Evolutionary conservation across 75 land plant species (phyloP).

Genomic region (Gnetum montanum): DNA sequence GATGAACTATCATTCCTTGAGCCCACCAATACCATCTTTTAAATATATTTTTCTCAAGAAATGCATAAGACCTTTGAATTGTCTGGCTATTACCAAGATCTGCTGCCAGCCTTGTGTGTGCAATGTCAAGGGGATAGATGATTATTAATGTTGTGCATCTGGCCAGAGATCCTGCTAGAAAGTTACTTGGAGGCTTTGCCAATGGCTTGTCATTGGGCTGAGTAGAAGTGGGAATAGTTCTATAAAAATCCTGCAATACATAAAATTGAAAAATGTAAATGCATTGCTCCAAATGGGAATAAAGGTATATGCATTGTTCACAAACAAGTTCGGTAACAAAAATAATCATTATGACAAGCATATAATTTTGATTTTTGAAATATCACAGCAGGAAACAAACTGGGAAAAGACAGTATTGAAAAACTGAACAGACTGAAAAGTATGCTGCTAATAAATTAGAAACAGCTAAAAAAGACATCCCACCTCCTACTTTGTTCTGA

Average conservation of each 20-base stretch:
- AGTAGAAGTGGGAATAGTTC: conserved; percentile 36
- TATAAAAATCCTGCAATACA: conserved; percentile 87
- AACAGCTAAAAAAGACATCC: no score
- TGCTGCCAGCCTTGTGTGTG: conserved; percentile 92
- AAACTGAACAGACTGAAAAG: no score
- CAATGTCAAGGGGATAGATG: conserved; percentile 95
- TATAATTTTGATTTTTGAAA: no score
- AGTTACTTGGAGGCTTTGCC: conserved; percentile 54
- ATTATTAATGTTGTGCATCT: conserved; percentile 84
- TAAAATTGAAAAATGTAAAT: no score
- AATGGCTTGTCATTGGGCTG: conserved; percentile 18
- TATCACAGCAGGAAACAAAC: no score
- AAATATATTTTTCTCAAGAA: conserved; percentile 66
- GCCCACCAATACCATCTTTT: conserved; percentile 73
- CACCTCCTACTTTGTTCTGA: no score
- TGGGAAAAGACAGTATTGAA: no score
- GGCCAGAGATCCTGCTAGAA: conserved; percentile 79
- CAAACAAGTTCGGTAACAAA: no score
- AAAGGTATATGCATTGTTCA: no score
- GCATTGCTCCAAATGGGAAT: no score
- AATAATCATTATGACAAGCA: no score
- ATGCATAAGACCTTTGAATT: conserved; percentile 69
- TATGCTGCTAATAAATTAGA: no score
- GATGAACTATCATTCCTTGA: conserved; percentile 90
- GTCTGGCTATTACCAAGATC: conserved; percentile 63